Evolutionary conservation across 2,329 filamentous ascomycete species (phyloP).

Genomic region (Ophiocordyceps robertsii): DNA sequence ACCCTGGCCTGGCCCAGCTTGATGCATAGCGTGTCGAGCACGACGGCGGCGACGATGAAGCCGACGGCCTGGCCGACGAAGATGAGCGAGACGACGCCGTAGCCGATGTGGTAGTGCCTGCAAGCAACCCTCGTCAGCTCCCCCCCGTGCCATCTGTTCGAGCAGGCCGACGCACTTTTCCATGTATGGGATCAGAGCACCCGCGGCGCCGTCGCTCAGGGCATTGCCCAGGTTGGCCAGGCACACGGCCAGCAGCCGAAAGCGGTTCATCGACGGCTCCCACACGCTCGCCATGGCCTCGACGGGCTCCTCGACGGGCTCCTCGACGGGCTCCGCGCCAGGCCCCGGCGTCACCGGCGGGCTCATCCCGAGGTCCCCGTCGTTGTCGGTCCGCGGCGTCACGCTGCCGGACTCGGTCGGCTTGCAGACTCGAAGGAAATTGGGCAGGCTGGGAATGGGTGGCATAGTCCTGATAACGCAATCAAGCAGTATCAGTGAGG

Average conservation of each 20-base stretch:
- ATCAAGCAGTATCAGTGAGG: too few species aligned
- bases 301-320: conserved; percentile 19
- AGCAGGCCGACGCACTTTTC: conserved; percentile 33
- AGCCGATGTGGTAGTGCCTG: conserved; percentile 59
- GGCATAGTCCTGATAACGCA: too few species aligned
- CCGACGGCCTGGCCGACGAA: conserved; percentile 68
- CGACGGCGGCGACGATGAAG: conserved; percentile 59
- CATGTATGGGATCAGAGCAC: conserved; percentile 71
- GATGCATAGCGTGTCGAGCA: conserved; percentile 49
- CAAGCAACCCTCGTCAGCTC: not conserved
- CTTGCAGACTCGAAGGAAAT: too few species aligned
- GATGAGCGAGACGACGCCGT: conserved; percentile 67
- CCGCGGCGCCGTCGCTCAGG: conserved; percentile 61
- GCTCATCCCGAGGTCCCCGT: conserved; percentile 36
- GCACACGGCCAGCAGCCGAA: conserved; percentile 50
- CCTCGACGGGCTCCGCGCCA: conserved; percentile 23
- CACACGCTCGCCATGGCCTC: conserved; percentile 42
- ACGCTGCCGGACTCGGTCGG: too few species aligned
- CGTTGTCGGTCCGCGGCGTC: conserved; percentile 5
- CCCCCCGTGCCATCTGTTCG: not conserved
- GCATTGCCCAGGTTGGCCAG: conserved; percentile 56
- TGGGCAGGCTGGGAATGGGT: too few species aligned
- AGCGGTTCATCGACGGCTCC: conserved; percentile 55
- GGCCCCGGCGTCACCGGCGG: conserved; percentile 30
- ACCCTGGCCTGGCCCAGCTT: conserved; percentile 53